Percentiles rank a stretch among this genome's conserved stretches.
Conservation (phyloP, 352 stramenopile genomes). For the Thalassiosira sp. region DNA sequence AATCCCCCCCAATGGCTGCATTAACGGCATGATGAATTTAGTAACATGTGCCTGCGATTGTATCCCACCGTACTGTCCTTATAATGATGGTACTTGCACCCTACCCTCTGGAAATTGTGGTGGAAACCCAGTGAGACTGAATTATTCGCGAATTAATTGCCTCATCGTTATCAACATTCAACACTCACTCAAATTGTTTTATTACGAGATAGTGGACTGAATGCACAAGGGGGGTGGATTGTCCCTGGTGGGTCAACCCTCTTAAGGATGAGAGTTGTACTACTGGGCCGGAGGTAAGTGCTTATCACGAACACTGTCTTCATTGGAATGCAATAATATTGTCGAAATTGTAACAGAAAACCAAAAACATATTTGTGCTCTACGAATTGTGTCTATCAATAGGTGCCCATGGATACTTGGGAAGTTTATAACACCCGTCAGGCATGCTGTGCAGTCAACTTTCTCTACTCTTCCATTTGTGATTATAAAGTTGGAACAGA, state of each 20-base stretch:
- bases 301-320: background rate
- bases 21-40: conserved; percentile 40
- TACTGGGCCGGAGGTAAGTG: conserved; percentile 23
- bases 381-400: background rate
- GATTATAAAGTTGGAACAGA: background rate
- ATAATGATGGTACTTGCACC: conserved; percentile 13
- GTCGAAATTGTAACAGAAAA: no score
- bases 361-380: background rate
- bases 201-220: no score
- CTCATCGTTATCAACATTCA: no score
- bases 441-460: conserved; percentile 37
- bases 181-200: no score
- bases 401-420: conserved; percentile 48
- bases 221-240: conserved; percentile 24
- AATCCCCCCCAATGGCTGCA: conserved; percentile 22
- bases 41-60: conserved; percentile 32
- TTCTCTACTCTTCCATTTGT: conserved; percentile 35
- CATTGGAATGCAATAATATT: no score
- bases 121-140: no score
- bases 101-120: background rate
- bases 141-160: no score
- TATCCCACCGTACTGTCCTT: conserved; percentile 29
- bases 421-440: conserved; percentile 26
- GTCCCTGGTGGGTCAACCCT: conserved; percentile 37
- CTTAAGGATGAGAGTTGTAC: conserved; percentile 22